Evolutionary conservation across 176 grass and related monocot species (phyloP).

Genomic region (Themeda triandra): DNA sequence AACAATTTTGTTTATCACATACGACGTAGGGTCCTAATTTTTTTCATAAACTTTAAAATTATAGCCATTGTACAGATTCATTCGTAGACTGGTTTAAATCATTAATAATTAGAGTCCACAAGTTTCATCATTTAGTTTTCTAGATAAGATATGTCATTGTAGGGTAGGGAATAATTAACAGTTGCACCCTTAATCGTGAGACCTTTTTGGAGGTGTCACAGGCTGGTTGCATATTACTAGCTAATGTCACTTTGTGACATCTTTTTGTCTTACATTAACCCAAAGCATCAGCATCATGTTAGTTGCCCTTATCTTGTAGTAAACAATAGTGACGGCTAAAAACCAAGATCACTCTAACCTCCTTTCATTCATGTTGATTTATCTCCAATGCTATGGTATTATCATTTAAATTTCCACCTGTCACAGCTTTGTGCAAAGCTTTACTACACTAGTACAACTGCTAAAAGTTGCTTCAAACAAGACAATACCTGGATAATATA

Average conservation of each 20-base stretch:
- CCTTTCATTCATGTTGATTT: neutral
- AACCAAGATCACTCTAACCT: neutral
- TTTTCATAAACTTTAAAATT: no score
- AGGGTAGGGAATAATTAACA: neutral
- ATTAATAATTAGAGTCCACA: neutral
- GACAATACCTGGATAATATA: conserved; percentile 39
- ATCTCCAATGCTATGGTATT: neutral
- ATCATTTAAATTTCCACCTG: neutral
- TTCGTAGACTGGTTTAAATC: neutral
- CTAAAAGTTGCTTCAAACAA: conserved; percentile 24
- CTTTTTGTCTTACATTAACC: conserved; percentile 22
- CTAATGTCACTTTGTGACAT: conserved; percentile 7
- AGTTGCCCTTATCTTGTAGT: conserved; percentile 5
- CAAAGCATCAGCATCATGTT: neutral
- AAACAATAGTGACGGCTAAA: neutral
- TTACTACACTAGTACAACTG: neutral
- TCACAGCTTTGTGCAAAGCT: conserved; percentile 19
- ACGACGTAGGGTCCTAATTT: no score
- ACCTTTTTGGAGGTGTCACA: neutral
- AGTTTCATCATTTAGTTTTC: neutral
- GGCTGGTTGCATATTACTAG: conserved; percentile 7
- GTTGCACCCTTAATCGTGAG: neutral
- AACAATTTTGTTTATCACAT: no score
- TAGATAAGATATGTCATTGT: neutral
- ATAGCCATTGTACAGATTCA: no score